These are phyloP conservation scores for Solanum ahanhuiri DNA, from an alignment of 257 asterid species.

Conservation along the genomic window DNA sequence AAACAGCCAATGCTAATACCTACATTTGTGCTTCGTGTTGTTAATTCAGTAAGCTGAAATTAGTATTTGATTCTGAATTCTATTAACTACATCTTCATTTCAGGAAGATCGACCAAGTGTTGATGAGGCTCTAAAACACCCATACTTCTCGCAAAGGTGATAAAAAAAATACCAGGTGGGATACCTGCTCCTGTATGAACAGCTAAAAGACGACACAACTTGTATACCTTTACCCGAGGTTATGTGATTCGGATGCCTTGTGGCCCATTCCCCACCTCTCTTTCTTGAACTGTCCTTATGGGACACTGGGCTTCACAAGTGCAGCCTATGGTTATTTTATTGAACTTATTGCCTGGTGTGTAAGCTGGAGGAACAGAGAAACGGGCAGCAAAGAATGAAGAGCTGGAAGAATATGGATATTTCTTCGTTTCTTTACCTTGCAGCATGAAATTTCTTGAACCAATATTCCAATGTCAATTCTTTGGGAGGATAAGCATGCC, in stretches of 20 bases:
- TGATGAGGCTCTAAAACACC: constrained; percentile 86
- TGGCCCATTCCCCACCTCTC: background rate
- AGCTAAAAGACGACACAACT: background rate
- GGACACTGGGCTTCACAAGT: background rate
- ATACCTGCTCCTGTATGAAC: background rate
- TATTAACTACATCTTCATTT: background rate
- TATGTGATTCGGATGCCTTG: background rate
- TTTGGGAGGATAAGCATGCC: background rate
- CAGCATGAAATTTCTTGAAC: background rate
- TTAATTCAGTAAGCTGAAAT: background rate
- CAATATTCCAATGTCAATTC: background rate
- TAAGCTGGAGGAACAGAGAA: background rate
- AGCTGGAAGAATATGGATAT: background rate
- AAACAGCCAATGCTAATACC: background rate
- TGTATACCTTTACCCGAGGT: background rate
- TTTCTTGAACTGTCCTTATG: background rate
- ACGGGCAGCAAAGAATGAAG: background rate
- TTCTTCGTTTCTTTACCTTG: background rate
- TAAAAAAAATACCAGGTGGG: background rate
- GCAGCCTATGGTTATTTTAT: background rate
- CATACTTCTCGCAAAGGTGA: constrained; percentile 44
- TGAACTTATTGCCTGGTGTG: background rate
- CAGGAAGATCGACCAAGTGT: constrained; percentile 83
- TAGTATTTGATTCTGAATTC: background rate
- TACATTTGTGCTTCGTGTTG: background rate